These are phyloP conservation scores for Pulveroboletus ravenelii DNA, from an alignment of 768 basidiomycete genomes.

Conservation along the genomic window DNA sequence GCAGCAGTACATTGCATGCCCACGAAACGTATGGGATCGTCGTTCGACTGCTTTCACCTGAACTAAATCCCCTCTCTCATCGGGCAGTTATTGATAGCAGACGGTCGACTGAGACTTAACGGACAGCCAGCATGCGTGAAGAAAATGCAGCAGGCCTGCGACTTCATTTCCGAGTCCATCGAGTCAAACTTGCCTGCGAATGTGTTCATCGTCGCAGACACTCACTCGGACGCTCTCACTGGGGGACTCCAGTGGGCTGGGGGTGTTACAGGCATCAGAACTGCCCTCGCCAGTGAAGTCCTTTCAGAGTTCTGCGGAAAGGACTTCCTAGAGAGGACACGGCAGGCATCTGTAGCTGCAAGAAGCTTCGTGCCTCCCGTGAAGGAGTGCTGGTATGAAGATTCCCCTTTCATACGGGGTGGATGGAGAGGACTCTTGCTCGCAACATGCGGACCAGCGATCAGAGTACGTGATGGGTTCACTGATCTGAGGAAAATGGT, in stretches of 20 bases:
- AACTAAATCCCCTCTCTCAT: background rate
- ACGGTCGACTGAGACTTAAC: background rate
- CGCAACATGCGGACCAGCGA: background rate
- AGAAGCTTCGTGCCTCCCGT: background rate
- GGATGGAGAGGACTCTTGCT: background rate
- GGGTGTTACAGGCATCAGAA: rapidly evolving
- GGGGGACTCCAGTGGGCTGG: background rate
- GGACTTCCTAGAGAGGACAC: no score
- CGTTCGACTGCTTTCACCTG: no score
- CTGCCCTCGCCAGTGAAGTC: no score
- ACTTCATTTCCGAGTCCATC: background rate
- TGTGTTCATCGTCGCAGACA: background rate
- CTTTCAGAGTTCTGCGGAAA: no score
- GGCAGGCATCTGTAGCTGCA: no score
- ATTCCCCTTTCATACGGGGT: background rate
- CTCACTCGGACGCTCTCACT: background rate
- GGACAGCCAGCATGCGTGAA: background rate
- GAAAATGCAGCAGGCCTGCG: background rate
- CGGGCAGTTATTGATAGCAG: background rate
- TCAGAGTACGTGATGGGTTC: background rate
- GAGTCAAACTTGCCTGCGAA: background rate
- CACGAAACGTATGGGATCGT: background rate
- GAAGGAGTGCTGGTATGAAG: background rate
- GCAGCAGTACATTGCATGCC: background rate
- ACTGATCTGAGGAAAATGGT: background rate